Conservation (phyloP, 2,329 filamentous ascomycete species). For the Fonsecaea nubica region DNA sequence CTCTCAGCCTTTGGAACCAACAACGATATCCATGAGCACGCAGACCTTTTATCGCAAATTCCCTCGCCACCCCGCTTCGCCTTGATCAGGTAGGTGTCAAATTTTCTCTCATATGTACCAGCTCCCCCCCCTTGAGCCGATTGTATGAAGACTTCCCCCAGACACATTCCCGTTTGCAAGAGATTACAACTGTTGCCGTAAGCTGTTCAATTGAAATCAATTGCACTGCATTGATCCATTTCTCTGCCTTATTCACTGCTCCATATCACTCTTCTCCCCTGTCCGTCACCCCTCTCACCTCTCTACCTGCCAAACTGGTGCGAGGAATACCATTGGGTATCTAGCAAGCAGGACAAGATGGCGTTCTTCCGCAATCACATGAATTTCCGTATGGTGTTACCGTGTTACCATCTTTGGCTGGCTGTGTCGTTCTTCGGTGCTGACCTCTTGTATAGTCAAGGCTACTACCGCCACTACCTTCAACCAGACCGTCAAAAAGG, state of each 20-base stretch:
- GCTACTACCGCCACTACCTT: constrained; percentile 9
- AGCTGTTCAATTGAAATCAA: not conserved
- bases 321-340: constrained; percentile 13
- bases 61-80: not conserved
- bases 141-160: not conserved
- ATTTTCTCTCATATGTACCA: not conserved
- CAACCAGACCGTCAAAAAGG: constrained; percentile 20
- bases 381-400: constrained; percentile 19
- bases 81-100: constrained; percentile 16
- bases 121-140: not conserved
- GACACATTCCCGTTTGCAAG: constrained; percentile 8
- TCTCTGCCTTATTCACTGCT: constrained; percentile 4
- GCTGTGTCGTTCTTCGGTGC: constrained; percentile 5
- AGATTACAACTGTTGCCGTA: constrained; percentile 9
- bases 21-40: constrained; percentile 9
- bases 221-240: not conserved
- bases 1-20: constrained; percentile 9
- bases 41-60: not conserved
- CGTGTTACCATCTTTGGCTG: not conserved
- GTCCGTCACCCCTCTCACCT: not conserved
- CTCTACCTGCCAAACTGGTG: constrained; percentile 4
- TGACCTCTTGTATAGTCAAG: constrained; percentile 22
- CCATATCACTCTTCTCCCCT: not conserved
- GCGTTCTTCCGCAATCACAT: constrained; percentile 15
- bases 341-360: constrained; percentile 14